These are phyloP conservation scores for Globisporangium recalcitrans DNA, from an alignment of 352 stramenopile genomes.

Conservation along the genomic window DNA sequence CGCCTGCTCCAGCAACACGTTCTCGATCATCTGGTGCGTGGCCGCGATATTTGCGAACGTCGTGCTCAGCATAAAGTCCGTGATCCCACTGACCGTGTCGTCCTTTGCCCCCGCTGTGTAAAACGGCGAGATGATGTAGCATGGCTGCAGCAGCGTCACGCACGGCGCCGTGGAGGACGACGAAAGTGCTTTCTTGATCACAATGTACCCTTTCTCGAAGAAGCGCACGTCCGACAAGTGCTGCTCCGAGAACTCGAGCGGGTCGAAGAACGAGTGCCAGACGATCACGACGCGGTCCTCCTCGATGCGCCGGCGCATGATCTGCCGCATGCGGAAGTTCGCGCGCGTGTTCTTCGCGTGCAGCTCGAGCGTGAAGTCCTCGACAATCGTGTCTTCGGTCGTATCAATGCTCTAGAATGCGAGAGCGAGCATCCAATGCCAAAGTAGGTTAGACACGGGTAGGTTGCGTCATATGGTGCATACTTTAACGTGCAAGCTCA, in stretches of 20 bases:
- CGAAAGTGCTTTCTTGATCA: constrained; percentile 20
- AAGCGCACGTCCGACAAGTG: constrained; percentile 34
- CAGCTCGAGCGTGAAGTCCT: constrained; percentile 21
- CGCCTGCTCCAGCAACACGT: constrained; percentile 18
- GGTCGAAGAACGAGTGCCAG: constrained; percentile 35
- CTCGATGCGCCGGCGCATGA: constrained; percentile 21
- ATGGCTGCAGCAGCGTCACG: constrained; percentile 19
- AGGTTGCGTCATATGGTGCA: not conserved
- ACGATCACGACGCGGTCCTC: constrained; percentile 40
- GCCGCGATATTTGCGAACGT: constrained; percentile 19
- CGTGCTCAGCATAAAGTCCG: constrained; percentile 22
- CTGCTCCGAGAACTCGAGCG: constrained; percentile 35
- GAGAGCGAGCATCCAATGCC: not conserved
- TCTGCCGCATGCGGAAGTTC: constrained; percentile 34
- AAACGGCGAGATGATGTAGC: constrained; percentile 21
- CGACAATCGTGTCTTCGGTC: constrained; percentile 1
- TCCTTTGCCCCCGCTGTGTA: not conserved
- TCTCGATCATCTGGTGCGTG: constrained; percentile 23
- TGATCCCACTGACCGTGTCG: constrained; percentile 16
- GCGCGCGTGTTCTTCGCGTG: constrained; percentile 27
- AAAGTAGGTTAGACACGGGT: not conserved
- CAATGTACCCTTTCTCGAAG: constrained; percentile 37
- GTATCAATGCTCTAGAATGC: constrained; percentile 2
- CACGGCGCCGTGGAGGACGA: not conserved
- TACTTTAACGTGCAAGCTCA: not conserved